Conservation (phyloP, 768 basidiomycete species). For the Phylloporus scabripes region DNA sequence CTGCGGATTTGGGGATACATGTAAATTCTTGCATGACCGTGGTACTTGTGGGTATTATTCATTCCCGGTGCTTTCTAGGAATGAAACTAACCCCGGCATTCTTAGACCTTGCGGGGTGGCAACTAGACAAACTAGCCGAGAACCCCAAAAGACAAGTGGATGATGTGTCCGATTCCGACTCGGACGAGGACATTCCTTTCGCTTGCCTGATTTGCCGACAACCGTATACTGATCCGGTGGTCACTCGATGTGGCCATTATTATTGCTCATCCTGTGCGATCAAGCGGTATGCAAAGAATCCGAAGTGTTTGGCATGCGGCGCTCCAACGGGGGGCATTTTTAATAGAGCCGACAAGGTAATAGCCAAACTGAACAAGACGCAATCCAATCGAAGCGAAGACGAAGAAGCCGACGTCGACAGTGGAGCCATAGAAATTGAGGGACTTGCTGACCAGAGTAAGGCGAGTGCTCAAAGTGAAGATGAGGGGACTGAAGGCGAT, state of each 20-base stretch:
- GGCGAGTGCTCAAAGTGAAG: constrained; percentile 24
- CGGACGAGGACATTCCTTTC: constrained; percentile 90
- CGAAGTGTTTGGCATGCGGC: constrained; percentile 93
- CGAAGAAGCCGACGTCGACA: constrained; percentile 36
- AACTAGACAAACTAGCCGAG: constrained; percentile 89
- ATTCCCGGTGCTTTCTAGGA: not conserved
- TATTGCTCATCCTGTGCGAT: constrained; percentile 95
- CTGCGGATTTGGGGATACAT: constrained; percentile 98
- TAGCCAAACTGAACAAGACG: constrained; percentile 79
- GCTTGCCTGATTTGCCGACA: constrained; percentile 98
- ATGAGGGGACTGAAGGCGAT: constrained; percentile 27
- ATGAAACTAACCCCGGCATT: constrained; percentile 9
- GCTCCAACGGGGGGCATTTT: constrained; percentile 93
- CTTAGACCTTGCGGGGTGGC: constrained; percentile 95
- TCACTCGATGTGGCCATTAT: constrained; percentile 95
- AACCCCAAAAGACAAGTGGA: constrained; percentile 54
- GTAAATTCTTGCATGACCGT: constrained; percentile 98
- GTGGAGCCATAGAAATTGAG: constrained; percentile 52
- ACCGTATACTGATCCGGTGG: constrained; percentile 90
- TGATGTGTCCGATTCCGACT: constrained; percentile 60
- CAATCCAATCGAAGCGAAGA: constrained; percentile 50
- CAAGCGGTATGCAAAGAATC: constrained; percentile 89
- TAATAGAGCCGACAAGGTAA: constrained; percentile 90
- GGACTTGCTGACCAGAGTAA: constrained; percentile 38
- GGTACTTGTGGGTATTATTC: constrained; percentile 69